These are phyloP conservation scores for Russula emetica DNA, from an alignment of 768 basidiomycete species.

Conservation along the genomic window DNA sequence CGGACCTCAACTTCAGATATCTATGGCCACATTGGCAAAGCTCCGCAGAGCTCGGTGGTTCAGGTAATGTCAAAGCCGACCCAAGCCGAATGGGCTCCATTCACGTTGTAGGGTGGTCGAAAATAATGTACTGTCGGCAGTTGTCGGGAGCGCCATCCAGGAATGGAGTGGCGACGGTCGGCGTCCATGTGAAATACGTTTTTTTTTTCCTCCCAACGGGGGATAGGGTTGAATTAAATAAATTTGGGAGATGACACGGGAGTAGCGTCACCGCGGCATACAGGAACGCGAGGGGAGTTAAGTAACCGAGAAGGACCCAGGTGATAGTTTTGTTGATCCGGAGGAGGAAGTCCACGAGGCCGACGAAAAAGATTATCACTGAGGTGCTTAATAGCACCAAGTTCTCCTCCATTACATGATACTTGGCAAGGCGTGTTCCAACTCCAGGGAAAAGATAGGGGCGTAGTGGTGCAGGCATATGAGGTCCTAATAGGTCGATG, in stretches of 20 bases:
- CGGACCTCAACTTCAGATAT: background rate
- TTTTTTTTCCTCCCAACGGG: background rate
- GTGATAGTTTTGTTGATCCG: background rate
- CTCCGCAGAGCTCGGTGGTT: background rate
- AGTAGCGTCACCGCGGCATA: background rate
- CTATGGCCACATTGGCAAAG: background rate
- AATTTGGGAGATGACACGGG: too few species aligned
- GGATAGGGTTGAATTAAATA: background rate
- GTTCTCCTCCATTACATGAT: background rate
- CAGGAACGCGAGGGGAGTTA: background rate
- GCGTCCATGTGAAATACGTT: background rate
- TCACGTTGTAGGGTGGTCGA: background rate
- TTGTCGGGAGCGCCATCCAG: background rate
- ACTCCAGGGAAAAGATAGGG: too few species aligned
- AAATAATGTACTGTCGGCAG: background rate
- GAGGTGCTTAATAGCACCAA: background rate
- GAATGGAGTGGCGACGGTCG: background rate
- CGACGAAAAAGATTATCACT: background rate
- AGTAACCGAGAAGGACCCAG: background rate
- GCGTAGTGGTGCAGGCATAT: background rate
- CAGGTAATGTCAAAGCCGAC: background rate
- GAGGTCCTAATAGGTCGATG: background rate
- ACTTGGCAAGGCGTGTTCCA: background rate
- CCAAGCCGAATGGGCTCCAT: background rate
- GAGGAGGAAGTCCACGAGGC: slow-evolving; percentile 10